Conservation (phyloP, 2,329 filamentous ascomycete genomes). For the Colletotrichum simmondsii region DNA sequence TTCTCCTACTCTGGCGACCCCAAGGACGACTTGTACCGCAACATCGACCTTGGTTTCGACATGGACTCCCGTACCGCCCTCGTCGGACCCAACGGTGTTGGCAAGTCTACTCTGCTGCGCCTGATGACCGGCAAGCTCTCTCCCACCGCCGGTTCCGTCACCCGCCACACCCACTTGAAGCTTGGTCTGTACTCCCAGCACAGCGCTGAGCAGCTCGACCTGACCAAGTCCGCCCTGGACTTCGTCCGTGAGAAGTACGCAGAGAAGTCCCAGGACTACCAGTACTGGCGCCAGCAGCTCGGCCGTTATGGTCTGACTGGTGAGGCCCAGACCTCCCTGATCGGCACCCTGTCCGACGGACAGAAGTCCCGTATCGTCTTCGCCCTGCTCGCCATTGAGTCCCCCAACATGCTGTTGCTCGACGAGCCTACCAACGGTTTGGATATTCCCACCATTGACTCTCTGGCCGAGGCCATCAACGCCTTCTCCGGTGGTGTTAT, state of each 20-base stretch:
- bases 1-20: slow-evolving; percentile 95
- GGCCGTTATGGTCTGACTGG: slow-evolving; percentile 93
- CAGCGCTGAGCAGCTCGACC: slow-evolving; percentile 96
- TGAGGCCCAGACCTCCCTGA: slow-evolving; percentile 94
- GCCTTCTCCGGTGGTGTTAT: slow-evolving; percentile 96
- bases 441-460: slow-evolving; percentile 98
- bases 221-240: slow-evolving; percentile 97
- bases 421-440: slow-evolving; percentile 99
- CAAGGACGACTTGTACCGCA: slow-evolving; percentile 93
- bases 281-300: slow-evolving; percentile 99
- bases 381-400: slow-evolving; percentile 92
- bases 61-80: slow-evolving; percentile 99
- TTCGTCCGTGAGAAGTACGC: slow-evolving; percentile 97
- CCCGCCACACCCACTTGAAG: slow-evolving; percentile 97
- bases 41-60: slow-evolving; percentile 98
- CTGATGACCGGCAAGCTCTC: slow-evolving; percentile 97
- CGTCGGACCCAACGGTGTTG: slow-evolving; percentile 98
- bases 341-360: slow-evolving; percentile 97
- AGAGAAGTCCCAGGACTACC: slow-evolving; percentile 92
- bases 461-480: slow-evolving; percentile 96
- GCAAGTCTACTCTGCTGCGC: slow-evolving; percentile 95
- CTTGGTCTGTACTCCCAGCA: slow-evolving; percentile 98
- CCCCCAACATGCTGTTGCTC: slow-evolving; percentile 96
- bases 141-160: slow-evolving; percentile 83
- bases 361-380: slow-evolving; percentile 99